These are phyloP conservation scores for Suillus placidus DNA, from an alignment of 768 basidiomycete genomes.

Conservation along the genomic window DNA sequence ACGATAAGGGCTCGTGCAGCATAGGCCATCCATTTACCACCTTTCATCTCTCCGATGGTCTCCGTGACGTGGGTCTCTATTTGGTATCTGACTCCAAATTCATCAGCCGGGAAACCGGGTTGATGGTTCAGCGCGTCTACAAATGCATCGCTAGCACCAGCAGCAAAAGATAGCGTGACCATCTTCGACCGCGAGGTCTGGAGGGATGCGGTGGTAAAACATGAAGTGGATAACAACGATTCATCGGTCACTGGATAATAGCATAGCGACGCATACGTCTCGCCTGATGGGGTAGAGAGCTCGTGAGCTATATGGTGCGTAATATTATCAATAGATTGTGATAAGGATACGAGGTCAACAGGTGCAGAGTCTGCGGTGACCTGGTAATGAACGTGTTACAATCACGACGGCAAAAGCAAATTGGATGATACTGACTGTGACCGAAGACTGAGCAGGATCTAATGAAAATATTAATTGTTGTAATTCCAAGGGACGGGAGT, in stretches of 20 bases:
- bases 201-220: constrained; percentile 43
- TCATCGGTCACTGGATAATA: constrained; percentile 38
- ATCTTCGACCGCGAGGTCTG: constrained; percentile 40
- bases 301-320: constrained; percentile 49
- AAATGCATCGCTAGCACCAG: constrained; percentile 55
- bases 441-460: constrained; percentile 41
- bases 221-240: constrained; percentile 29
- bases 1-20: constrained; percentile 73
- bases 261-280: constrained; percentile 55
- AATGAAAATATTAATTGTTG: constrained; percentile 73
- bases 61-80: constrained; percentile 48
- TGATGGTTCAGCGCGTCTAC: constrained; percentile 40
- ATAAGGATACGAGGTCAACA: constrained; percentile 46
- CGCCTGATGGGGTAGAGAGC: constrained; percentile 45
- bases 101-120: constrained; percentile 35
- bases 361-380: constrained; percentile 34
- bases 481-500: constrained; percentile 55
- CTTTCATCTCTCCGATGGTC: constrained; percentile 73
- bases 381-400: constrained; percentile 19
- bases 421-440: constrained; percentile 32
- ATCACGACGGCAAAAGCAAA: constrained; percentile 2
- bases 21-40: constrained; percentile 88
- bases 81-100: constrained; percentile 50
- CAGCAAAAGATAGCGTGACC: constrained; percentile 54
- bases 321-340: constrained; percentile 47